phyloP scores from a whole-genome alignment of 75 land plant genomes.

The Cryptomeria japonica region DNA sequence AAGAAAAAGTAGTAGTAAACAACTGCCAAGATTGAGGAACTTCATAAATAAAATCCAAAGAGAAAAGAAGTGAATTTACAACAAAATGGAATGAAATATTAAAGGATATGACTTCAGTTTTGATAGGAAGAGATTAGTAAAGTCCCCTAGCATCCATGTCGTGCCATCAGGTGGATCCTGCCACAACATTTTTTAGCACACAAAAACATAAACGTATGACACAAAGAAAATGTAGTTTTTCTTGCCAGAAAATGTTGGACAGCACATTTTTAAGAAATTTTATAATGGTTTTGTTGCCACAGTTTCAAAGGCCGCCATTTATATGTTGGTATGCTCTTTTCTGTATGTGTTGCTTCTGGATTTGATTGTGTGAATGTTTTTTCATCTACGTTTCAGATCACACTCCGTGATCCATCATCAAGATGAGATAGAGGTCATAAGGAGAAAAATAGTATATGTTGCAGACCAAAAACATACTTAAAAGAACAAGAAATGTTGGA shows the following conservation, averaged over 20 bases:
- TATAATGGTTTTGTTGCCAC: background rate
- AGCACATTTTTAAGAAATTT: background rate
- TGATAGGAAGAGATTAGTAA: constrained; percentile 49
- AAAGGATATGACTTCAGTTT: constrained; percentile 89
- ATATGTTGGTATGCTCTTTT: background rate
- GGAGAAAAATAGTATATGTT: too few relatives aligned
- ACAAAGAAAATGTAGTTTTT: constrained; percentile 1
- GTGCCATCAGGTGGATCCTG: constrained; percentile 53
- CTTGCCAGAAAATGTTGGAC: background rate
- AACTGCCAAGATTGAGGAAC: constrained; percentile 1
- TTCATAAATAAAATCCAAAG: background rate
- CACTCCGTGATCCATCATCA: too few relatives aligned
- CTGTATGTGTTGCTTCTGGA: too few relatives aligned
- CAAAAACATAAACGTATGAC: background rate
- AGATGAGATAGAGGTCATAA: too few relatives aligned
- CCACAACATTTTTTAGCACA: constrained; percentile 8
- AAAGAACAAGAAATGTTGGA: too few relatives aligned
- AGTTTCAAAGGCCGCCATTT: background rate
- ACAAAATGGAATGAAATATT: background rate
- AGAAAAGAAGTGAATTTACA: background rate
- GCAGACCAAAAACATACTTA: too few relatives aligned
- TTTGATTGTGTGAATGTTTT: too few relatives aligned
- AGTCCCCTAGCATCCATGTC: constrained; percentile 68
- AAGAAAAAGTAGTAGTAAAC: constrained; percentile 36
- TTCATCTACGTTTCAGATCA: too few relatives aligned